Percentiles rank a stretch among this genome's conserved stretches.
These are phyloP conservation scores for Aspergillus fumigatiaffinis DNA, from an alignment of 2,329 filamentous ascomycete species.

Conservation along the genomic window DNA sequence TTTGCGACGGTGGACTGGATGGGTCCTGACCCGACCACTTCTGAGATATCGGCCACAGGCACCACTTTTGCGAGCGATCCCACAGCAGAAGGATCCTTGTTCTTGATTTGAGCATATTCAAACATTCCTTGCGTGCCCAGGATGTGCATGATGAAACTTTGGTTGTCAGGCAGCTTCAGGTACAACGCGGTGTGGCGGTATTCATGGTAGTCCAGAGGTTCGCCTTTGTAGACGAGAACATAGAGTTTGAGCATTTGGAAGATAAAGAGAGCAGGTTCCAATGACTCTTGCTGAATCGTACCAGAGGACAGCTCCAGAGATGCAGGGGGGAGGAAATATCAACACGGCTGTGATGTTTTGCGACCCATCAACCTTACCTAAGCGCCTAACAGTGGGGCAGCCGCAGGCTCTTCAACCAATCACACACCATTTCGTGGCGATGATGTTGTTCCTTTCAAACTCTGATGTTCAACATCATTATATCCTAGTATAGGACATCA, in stretches of 20 bases:
- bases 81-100: conserved; percentile 9
- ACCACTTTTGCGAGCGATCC: conserved; percentile 15
- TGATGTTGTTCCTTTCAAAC: too few species aligned
- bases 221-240: conserved; percentile 25
- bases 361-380: too few species aligned
- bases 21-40: conserved; percentile 7
- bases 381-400: not conserved
- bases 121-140: conserved; percentile 26
- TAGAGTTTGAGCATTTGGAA: conserved; percentile 10
- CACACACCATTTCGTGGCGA: not conserved
- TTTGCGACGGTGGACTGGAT: conserved; percentile 17
- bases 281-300: not conserved
- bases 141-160: conserved; percentile 21
- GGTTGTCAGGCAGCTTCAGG: conserved; percentile 15
- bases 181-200: conserved; percentile 30
- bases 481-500: too few species aligned
- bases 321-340: not conserved
- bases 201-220: conserved; percentile 26
- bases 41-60: conserved; percentile 13
- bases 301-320: not conserved
- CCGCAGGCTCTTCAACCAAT: not conserved
- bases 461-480: too few species aligned
- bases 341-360: not conserved
- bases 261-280: too few species aligned
- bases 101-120: conserved; percentile 14